phyloP scores from a whole-genome alignment of 2,329 filamentous ascomycete genomes.

The Nemania sp. region DNA sequence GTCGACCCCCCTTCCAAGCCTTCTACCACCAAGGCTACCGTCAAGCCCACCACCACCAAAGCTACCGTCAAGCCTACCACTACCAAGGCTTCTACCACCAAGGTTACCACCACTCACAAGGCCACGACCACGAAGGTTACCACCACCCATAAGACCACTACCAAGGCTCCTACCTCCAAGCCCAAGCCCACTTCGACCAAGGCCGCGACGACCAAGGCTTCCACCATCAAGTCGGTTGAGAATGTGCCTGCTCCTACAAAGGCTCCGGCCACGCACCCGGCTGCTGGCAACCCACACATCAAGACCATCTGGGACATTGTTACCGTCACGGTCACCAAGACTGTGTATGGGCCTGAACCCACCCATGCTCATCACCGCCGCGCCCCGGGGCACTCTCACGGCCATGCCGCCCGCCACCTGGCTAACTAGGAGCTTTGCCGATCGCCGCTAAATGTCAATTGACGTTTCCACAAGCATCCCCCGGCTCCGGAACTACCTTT shows the following conservation, averaged over 20 bases:
- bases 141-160: background rate
- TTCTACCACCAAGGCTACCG: conserved; percentile 3
- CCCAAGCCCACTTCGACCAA: conserved; percentile 21
- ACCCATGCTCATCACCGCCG: conserved; percentile 30
- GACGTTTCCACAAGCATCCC: no score
- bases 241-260: conserved; percentile 29
- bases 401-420: conserved; percentile 33
- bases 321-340: conserved; percentile 47
- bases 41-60: conserved; percentile 13
- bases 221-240: conserved; percentile 26
- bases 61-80: background rate
- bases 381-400: conserved; percentile 32
- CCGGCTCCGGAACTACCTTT: background rate
- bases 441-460: conserved; percentile 32
- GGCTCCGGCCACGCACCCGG: conserved; percentile 26
- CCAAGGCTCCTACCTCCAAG: conserved; percentile 10
- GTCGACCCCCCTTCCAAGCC: conserved; percentile 21
- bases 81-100: background rate
- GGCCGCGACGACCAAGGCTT: conserved; percentile 21
- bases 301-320: conserved; percentile 52
- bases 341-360: conserved; percentile 24
- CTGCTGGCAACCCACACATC: conserved; percentile 35
- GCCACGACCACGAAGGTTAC: conserved; percentile 1
- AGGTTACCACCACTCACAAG: background rate
- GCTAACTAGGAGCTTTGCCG: conserved; percentile 27